Base-by-base conservation (phyloP, 108 stramenopile species). In the Skeletonema menzelii region DNA sequence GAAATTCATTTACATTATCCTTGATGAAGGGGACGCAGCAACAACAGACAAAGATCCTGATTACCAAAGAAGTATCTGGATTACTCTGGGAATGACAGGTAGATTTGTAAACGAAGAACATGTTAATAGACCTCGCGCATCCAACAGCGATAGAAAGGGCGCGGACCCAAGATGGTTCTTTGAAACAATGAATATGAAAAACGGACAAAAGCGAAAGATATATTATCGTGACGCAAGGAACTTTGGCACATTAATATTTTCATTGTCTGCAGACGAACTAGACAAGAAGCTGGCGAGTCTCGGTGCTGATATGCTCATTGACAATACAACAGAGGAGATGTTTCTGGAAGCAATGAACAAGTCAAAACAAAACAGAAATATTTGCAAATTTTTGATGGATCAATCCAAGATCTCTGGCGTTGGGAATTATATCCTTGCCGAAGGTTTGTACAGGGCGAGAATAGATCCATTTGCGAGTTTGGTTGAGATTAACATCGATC, bases 371-470 rank as follows among this genome's bases (percentile, higher is more conserved):
- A 67, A 65, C 14, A 46, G 80, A 27, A 95, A 92, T 76, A 67
- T 95, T 56, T 95, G 90, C 77, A 92, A 90, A 67, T 91, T 95
- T 60, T 65, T 95, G 2, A 95, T 95, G 91, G 85, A 95, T 82
- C 94, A 95, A 67, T 67, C 38, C 10, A 83, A 83, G 27, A 78
- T 82, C 49, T 32, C 82, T 22, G 84, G 81, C 8, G 70, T 84
- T 59, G 80, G 92, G 4, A 95, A 95, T 42, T 95, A 95, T 59
- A 91, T 95, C 24, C 72, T 95, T n/a, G 78, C 90, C 15, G 94
- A 95, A 69, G 86, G 77, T 4, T 69, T 95, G n/a, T 90, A 92
- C 69, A 63, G 90, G 20, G 76, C 87, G 26, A 69, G 55, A 47
- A 70, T 95, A 37, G 90, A 95, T 82, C 94, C 94, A 14, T 95